Evolutionary conservation across 2,329 filamentous ascomycete genomes (phyloP), one percentile per base, ranked within the genome.

Genomic region (Myriosclerotinia scirpicola): DNA sequence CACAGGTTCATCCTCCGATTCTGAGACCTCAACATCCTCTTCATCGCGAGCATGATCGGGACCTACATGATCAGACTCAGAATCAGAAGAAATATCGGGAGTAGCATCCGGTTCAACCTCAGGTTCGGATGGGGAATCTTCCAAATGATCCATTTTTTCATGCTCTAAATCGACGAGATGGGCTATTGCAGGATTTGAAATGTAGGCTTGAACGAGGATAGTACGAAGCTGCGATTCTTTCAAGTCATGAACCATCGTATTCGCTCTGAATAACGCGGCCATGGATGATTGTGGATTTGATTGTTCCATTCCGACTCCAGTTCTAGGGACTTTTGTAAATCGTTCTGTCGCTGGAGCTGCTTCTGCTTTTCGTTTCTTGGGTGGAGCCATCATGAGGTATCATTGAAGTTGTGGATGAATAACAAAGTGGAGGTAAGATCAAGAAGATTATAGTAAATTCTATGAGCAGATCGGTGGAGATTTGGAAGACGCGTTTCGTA

Each of bases 161-260:
- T 65, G 63, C 22, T 65, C 63, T 14, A 58, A 38, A 38, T 65
- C 63, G 17, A 65, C 34, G 8, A 58, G 44, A 34, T 50, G 63
- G 34, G 63, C 63, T 36, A 50, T 59, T 5, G 26, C 42, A 20
- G 63, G 54, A 59, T 59, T 44, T 4, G 63, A 50, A 53, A 59
- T n/a, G 30, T 65, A 65, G 7, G 63, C 63, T 34, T 65, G 63
- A n/a, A 65, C 63, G 17, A 65, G 63, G 34, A 65, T 40, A 17
- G 55, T 59, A 36, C 63, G 63, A 52, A 65, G 53, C 38, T 65
- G 63, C 5, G 63, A 65, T 59, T 65, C 54, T 15, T 59, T 65
- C 5, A 65, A 42, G 30, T 65, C 63, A 11, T 65, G 44, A 58
- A 65, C 44, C 22, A 65, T 17, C 48, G 59, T 65, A 42, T 65